phyloP scores from a whole-genome alignment of 331 rosid genomes.

The Cucumis variabilis region DNA sequence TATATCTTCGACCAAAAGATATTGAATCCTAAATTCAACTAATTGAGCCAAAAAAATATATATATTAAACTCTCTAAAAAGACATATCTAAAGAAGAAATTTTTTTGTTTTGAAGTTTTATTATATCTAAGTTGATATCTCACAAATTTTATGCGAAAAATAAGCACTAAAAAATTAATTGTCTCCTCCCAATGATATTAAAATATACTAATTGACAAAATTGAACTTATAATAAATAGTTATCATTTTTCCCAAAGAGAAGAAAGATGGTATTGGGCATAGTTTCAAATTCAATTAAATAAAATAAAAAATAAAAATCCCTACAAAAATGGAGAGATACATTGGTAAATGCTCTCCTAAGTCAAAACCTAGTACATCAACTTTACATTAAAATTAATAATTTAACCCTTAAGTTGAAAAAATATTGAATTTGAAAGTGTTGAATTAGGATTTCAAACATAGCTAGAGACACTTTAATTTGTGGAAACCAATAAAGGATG shows the following conservation, averaged over 20 bases:
- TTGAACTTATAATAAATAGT: neutral
- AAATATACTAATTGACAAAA: neutral
- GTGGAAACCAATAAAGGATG: conserved; percentile 45
- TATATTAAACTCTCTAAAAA: too few relatives aligned
- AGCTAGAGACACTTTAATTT: conserved; percentile 45
- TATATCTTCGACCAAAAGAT: neutral
- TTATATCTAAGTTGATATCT: neutral
- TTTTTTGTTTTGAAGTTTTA: neutral
- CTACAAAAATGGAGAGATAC: neutral
- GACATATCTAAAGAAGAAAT: neutral
- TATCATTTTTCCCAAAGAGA: neutral
- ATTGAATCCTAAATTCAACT: neutral
- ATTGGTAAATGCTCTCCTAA: neutral
- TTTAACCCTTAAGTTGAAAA: conserved; percentile 5
- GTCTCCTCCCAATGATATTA: neutral
- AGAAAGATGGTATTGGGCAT: neutral
- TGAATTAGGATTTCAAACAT: conserved; percentile 37
- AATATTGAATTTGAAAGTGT: neutral
- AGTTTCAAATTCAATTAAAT: neutral
- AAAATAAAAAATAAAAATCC: neutral
- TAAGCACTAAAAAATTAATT: neutral
- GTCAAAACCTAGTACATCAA: conserved; percentile 31
- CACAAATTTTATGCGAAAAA: neutral
- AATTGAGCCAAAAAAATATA: too few relatives aligned
- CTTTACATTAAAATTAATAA: neutral